Percentiles rank a stretch among this genome's conserved stretches.
Evolutionary conservation across 2,329 filamentous ascomycete species (phyloP).

Genomic region (Nectriaceae sp.): DNA sequence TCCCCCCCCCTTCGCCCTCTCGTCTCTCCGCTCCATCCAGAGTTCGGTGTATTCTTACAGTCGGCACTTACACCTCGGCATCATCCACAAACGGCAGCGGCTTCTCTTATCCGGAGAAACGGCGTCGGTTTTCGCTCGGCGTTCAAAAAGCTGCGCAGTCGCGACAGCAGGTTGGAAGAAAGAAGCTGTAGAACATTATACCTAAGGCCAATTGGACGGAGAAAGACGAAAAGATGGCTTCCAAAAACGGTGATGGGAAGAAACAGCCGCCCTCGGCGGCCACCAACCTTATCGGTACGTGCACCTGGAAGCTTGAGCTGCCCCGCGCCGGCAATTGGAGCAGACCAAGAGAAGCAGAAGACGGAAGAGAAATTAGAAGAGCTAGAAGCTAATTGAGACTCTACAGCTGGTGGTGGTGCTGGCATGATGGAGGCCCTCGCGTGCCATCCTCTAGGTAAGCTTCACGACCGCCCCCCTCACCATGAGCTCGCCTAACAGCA

Average conservation of each 20-base stretch:
- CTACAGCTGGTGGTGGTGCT: constrained; percentile 84
- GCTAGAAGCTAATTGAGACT: constrained; percentile 15
- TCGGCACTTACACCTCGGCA: no score
- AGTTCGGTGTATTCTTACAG: no score
- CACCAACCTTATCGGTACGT: constrained; percentile 85
- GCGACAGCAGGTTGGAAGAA: no score
- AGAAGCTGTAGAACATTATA: no score
- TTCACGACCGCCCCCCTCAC: not conserved
- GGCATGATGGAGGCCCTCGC: constrained; percentile 99
- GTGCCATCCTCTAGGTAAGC: constrained; percentile 87
- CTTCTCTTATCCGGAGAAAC: no score
- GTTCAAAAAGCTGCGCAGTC: no score
- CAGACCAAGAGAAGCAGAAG: not conserved
- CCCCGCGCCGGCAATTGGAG: not conserved
- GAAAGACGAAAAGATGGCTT: constrained; percentile 38
- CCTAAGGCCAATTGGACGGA: no score
- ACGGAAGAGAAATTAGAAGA: not conserved
- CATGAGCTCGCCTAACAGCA: constrained; percentile 6
- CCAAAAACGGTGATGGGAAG: constrained; percentile 36
- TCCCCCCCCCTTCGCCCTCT: no score
- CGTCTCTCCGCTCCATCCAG: no score
- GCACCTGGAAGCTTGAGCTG: constrained; percentile 7
- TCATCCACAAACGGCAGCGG: no score
- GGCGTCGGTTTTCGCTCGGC: no score
- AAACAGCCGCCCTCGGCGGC: constrained; percentile 83